Percentiles rank a stretch among this genome's conserved stretches.
Conservation (phyloP, 169 alveolate species). For the Eimeria maxima region DNA sequence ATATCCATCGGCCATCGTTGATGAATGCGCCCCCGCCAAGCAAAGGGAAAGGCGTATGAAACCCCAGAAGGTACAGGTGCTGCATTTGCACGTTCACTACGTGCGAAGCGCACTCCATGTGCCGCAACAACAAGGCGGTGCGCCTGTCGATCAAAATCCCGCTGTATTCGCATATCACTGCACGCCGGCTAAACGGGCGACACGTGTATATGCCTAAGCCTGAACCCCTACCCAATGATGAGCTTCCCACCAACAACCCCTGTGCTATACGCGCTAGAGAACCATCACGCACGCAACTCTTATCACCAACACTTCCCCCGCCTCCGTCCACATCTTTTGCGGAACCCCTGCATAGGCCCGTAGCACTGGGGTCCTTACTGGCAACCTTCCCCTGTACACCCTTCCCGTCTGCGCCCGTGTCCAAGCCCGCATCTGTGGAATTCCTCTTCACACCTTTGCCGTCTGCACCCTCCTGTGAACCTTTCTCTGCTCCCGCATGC, state of each 20-base stretch:
- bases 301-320: background rate
- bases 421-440: background rate
- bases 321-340: background rate
- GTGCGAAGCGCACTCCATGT: slow-evolving; percentile 78
- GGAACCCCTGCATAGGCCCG: background rate
- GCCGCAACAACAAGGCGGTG: slow-evolving; percentile 76
- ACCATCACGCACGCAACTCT: background rate
- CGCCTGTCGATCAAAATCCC: slow-evolving; percentile 79
- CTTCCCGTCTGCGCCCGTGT: background rate
- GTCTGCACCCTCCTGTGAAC: background rate
- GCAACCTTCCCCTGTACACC: background rate
- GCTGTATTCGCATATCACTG: slow-evolving; percentile 73
- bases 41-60: slow-evolving; percentile 69
- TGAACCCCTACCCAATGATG: slow-evolving; percentile 78
- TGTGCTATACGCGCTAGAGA: slow-evolving; percentile 44
- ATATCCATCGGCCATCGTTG: slow-evolving; percentile 83
- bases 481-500: background rate
- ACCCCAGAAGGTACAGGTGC: slow-evolving; percentile 80
- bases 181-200: slow-evolving; percentile 45
- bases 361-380: background rate
- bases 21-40: slow-evolving; percentile 82
- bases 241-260: slow-evolving; percentile 70
- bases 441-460: background rate
- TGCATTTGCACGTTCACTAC: slow-evolving; percentile 83
- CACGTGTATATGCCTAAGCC: slow-evolving; percentile 78